Evolutionary conservation across 176 grass and related monocot genomes (phyloP).

Genomic region (Rhipidocladum racemiflorum): DNA sequence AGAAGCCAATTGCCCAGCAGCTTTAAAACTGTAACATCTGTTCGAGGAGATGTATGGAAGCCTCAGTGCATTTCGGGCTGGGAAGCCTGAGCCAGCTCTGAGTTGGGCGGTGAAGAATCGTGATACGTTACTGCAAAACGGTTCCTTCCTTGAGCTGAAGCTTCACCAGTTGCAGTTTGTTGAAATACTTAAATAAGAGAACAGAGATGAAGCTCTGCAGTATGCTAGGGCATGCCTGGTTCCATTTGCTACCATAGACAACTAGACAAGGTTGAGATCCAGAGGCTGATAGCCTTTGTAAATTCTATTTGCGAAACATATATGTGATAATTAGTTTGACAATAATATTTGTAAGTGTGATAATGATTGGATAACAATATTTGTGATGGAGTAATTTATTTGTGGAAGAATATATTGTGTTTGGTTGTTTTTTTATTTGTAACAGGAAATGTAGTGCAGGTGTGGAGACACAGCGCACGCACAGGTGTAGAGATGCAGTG

Average conservation of each 20-base stretch:
- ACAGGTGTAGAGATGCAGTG: too few relatives aligned
- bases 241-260: conserved; percentile 30
- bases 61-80: conserved; percentile 22
- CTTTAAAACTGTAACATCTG: conserved; percentile 11
- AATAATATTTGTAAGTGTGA: too few relatives aligned
- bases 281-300: conserved; percentile 37
- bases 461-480: too few relatives aligned
- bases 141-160: conserved; percentile 38
- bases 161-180: conserved; percentile 38
- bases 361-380: too few relatives aligned
- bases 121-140: conserved; percentile 24
- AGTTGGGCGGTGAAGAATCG: conserved; percentile 33
- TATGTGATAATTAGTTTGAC: too few relatives aligned
- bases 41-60: conserved; percentile 42
- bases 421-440: too few relatives aligned
- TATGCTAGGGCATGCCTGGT: conserved; percentile 31
- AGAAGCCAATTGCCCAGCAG: conserved; percentile 20
- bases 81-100: conserved; percentile 39
- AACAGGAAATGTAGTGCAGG: too few relatives aligned
- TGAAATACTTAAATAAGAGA: conserved; percentile 28
- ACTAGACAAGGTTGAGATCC: conserved; percentile 25
- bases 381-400: too few relatives aligned
- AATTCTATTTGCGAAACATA: too few relatives aligned
- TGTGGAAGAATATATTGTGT: too few relatives aligned
- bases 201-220: conserved; percentile 31